Evolutionary conservation across 768 basidiomycete species (phyloP).

Genomic region (Symmetrospora coprosmae): DNA sequence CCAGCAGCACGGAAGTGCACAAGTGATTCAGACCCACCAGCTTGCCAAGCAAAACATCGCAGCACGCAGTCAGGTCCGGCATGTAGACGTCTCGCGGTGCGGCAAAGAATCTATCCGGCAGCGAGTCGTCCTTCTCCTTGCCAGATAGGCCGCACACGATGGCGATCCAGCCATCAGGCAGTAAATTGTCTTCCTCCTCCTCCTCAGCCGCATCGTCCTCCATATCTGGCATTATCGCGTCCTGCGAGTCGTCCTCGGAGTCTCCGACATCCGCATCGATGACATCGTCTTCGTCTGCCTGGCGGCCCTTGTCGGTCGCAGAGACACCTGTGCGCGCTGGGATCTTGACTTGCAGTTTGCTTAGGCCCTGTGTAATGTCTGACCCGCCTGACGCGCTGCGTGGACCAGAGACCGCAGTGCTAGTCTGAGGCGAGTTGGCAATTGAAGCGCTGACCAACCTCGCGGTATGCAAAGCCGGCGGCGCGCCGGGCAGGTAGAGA

Average conservation of each 20-base stretch:
- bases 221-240: too few relatives aligned
- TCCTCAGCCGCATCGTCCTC: too few relatives aligned
- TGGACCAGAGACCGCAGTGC: too few relatives aligned
- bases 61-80: slow-evolving; percentile 62
- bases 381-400: too few relatives aligned
- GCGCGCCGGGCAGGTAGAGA: not conserved
- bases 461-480: not conserved
- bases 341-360: too few relatives aligned
- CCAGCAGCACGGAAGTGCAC: not conserved
- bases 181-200: slow-evolving; percentile 38
- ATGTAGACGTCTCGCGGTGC: slow-evolving; percentile 66
- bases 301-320: too few relatives aligned
- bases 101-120: slow-evolving; percentile 60
- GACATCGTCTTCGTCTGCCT: too few relatives aligned
- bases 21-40: slow-evolving; percentile 40
- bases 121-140: slow-evolving; percentile 43
- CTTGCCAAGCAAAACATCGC: slow-evolving; percentile 64
- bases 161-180: slow-evolving; percentile 65
- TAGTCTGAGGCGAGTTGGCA: not conserved
- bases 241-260: too few relatives aligned
- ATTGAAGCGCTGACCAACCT: not conserved
- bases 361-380: too few relatives aligned
- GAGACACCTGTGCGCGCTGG: too few relatives aligned
- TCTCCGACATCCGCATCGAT: too few relatives aligned
- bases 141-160: slow-evolving; percentile 62